Base-by-base conservation (phyloP, 1,284 basidiomycete species). In the Cryptococcus sp. region DNA sequence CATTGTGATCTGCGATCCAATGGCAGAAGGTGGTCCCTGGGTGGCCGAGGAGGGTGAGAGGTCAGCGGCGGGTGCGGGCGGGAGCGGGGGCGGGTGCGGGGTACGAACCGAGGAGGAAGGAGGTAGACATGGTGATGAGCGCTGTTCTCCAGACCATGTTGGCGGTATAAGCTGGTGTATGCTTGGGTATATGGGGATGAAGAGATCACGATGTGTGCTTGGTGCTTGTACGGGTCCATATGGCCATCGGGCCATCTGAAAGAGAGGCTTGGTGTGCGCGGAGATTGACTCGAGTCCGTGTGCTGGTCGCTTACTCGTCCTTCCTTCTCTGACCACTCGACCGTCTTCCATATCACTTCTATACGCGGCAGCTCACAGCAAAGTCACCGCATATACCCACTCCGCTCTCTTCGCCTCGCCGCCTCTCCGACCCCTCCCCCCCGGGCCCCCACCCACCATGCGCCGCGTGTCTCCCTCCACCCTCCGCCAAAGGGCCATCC, bases 1-100 rank as follows among this genome's bases (percentile, higher is more conserved):
- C 69, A 53, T 75, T 70, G 60, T 76, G 74, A 52, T 76, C 74
- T 12, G 69, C 74, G 46, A 76, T 73, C 74, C 74, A 76, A 60
- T 75, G 72, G 12, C 72, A 69, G 51, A 75, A 76, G 3, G 74
- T 76, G 7, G 74, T 75, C 15, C 74, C 74, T 76, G 59, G 20
- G 40, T 21, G n/a, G 24, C 11, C n/a, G 13, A 42, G 13, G 24
- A 1, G 46, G 12, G 24, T 40, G 6, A 50, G 48, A n/a, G 40
- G 50, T 23, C 38, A 2, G 23, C 6, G 23, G 39, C n/a, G 16
- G 9, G 3, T 16, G 50, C 7, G 24, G 18, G 33, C 8, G 37
- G 20, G 21, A 36, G 21, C 21, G 2, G 50, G 12, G 33, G 24
- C 18, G 28, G 39, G n/a, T n/a, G n/a, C n/a, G n/a, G n/a, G n/a